phyloP scores from a whole-genome alignment of 2,329 filamentous ascomycete genomes.

The Bipolaris victoriae region DNA sequence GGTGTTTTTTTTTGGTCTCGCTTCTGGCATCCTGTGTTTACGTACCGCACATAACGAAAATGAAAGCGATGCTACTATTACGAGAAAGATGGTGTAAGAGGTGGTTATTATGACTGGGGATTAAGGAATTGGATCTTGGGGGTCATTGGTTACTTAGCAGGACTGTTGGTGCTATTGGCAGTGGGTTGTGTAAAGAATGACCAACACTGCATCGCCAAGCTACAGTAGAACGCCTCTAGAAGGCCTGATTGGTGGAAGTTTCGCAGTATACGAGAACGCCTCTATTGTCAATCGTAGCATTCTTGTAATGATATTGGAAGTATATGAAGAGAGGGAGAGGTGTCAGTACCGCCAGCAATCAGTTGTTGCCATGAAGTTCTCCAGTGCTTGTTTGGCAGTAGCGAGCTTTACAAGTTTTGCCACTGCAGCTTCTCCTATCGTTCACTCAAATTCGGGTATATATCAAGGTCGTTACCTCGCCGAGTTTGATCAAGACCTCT shows the following conservation, averaged over 20 bases:
- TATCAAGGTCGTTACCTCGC: slow-evolving; percentile 38
- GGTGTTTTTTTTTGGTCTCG: background rate
- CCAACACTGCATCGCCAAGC: background rate
- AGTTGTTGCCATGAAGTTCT: slow-evolving; percentile 10
- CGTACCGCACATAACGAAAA: too few species aligned
- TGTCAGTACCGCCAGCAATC: background rate
- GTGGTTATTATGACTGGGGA: background rate
- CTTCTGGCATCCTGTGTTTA: too few species aligned
- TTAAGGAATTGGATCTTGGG: background rate
- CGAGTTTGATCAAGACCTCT: slow-evolving; percentile 40
- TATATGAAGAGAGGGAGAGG: background rate
- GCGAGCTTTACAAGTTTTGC: background rate
- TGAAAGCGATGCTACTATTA: too few species aligned
- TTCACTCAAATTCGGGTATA: slow-evolving; percentile 33
- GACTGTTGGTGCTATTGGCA: too few species aligned
- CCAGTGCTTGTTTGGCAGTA: background rate
- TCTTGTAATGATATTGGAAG: background rate
- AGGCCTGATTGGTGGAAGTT: slow-evolving; percentile 7
- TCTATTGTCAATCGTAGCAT: background rate
- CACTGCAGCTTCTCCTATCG: slow-evolving; percentile 15
- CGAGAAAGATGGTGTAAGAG: background rate
- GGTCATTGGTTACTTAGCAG: background rate
- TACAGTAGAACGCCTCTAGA: background rate
- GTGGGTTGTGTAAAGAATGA: background rate
- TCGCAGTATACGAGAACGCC: background rate